phyloP scores from a whole-genome alignment of 2,329 filamentous ascomycete genomes.

The Rutstroemia sydowiana region DNA sequence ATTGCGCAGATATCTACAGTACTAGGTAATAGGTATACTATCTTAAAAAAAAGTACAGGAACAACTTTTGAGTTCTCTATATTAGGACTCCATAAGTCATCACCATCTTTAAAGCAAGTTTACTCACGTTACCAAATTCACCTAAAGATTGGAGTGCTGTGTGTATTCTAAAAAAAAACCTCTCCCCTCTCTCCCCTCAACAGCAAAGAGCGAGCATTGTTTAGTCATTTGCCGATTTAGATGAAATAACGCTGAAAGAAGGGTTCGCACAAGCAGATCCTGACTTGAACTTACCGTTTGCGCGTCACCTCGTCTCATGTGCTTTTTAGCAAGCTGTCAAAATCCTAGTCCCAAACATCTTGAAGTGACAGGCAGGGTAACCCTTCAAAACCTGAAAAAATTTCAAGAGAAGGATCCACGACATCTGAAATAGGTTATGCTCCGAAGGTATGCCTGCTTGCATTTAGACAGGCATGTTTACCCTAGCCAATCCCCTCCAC shows the following conservation, averaged over 20 bases:
- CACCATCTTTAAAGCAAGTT: not conserved
- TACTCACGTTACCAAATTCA: not conserved
- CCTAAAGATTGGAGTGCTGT: too few species aligned
- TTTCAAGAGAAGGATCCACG: conserved; percentile 10
- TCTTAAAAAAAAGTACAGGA: too few species aligned
- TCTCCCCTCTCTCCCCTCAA: not conserved
- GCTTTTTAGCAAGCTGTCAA: conserved; percentile 23
- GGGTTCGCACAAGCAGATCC: conserved; percentile 18
- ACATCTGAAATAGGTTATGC: conserved; percentile 26
- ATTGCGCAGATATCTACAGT: too few species aligned
- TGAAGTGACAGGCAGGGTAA: conserved; percentile 24
- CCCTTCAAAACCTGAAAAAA: conserved; percentile 22
- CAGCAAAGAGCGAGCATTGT: not conserved
- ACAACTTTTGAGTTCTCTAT: too few species aligned
- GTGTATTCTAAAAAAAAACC: not conserved
- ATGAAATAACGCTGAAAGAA: not conserved
- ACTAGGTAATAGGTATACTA: too few species aligned
- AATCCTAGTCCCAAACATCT: conserved; percentile 26
- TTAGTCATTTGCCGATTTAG: not conserved
- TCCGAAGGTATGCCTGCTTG: conserved; percentile 25
- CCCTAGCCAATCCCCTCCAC: conserved; percentile 22
- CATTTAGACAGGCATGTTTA: conserved; percentile 26
- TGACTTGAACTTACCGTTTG: conserved; percentile 22
- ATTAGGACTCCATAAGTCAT: not conserved
- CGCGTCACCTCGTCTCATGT: conserved; percentile 30